Percentiles rank a stretch among this genome's conserved stretches.
Evolutionary conservation across 805 yeast genomes (phyloP).

Genomic region (Tetrapisispora taiwanensis): DNA sequence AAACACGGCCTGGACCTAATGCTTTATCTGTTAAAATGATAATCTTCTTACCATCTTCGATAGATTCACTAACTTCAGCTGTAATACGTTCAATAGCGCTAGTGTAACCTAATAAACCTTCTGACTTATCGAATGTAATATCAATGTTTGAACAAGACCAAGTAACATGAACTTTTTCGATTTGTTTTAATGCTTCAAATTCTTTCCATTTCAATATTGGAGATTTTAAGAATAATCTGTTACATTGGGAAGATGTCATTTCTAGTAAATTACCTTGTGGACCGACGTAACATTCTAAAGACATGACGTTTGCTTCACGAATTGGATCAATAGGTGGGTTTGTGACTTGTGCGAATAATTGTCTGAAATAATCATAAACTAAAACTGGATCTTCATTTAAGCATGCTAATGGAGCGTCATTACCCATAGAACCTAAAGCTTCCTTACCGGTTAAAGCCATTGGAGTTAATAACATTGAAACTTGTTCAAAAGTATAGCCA

Average conservation of each 20-base stretch:
- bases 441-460: constrained; percentile 92
- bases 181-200: constrained; percentile 61
- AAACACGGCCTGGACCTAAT: constrained; percentile 50
- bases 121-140: constrained; percentile 74
- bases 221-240: constrained; percentile 69
- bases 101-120: constrained; percentile 80
- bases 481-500: constrained; percentile 92
- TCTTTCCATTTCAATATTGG: constrained; percentile 74
- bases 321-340: constrained; percentile 98
- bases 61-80: constrained; percentile 75
- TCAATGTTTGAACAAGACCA: constrained; percentile 82
- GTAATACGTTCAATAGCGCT: constrained; percentile 80
- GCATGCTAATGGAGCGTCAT: constrained; percentile 92
- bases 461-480: constrained; percentile 73
- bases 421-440: constrained; percentile 97
- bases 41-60: constrained; percentile 63
- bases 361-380: constrained; percentile 88
- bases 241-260: constrained; percentile 86
- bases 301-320: constrained; percentile 94
- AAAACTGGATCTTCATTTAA: constrained; percentile 85
- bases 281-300: constrained; percentile 91
- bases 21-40: constrained; percentile 67
- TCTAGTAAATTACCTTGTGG: constrained; percentile 94
- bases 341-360: constrained; percentile 95
- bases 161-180: constrained; percentile 66